Percentiles rank a stretch among this genome's conserved stretches.
These are phyloP conservation scores for Nothomitra cinnamomea DNA, from an alignment of 2,329 filamentous ascomycete species.

Conservation along the genomic window DNA sequence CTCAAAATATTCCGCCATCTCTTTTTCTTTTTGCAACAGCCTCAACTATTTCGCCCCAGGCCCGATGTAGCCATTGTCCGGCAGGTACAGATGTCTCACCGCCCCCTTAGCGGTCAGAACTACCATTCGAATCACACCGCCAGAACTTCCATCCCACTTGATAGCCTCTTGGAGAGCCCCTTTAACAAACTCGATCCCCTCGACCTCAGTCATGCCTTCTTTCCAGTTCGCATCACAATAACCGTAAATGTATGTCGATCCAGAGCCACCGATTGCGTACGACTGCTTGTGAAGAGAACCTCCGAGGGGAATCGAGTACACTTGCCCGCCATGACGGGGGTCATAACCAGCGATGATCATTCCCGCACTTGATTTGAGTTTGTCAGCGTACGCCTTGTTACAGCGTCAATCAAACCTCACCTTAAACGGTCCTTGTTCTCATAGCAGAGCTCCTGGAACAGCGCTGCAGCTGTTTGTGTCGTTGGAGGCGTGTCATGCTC, in stretches of 20 bases:
- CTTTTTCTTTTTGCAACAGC: neutral
- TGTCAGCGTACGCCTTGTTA: conserved; percentile 72
- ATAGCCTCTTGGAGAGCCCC: conserved; percentile 82
- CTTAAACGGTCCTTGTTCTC: conserved; percentile 87
- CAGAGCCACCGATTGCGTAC: conserved; percentile 89
- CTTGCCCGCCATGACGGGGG: conserved; percentile 82
- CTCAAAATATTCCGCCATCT: neutral
- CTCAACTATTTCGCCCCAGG: conserved; percentile 35
- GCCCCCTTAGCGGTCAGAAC: conserved; percentile 83
- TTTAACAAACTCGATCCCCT: conserved; percentile 87
- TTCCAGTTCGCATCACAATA: conserved; percentile 95
- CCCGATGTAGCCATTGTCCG: conserved; percentile 73
- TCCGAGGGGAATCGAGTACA: conserved; percentile 92
- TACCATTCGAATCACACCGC: conserved; percentile 95
- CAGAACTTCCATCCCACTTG: conserved; percentile 98
- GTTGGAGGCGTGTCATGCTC: conserved; percentile 79
- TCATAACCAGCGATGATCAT: conserved; percentile 99
- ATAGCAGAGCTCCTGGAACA: conserved; percentile 98
- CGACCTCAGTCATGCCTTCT: conserved; percentile 83
- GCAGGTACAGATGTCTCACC: conserved; percentile 85
- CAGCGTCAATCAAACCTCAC: conserved; percentile 38
- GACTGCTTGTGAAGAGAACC: conserved; percentile 95
- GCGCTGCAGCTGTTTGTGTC: conserved; percentile 83
- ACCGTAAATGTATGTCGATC: conserved; percentile 98
- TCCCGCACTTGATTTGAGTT: conserved; percentile 48